These are phyloP conservation scores for Kodamaea neixiangensis DNA, from an alignment of 805 yeast genomes.

Conservation along the genomic window DNA sequence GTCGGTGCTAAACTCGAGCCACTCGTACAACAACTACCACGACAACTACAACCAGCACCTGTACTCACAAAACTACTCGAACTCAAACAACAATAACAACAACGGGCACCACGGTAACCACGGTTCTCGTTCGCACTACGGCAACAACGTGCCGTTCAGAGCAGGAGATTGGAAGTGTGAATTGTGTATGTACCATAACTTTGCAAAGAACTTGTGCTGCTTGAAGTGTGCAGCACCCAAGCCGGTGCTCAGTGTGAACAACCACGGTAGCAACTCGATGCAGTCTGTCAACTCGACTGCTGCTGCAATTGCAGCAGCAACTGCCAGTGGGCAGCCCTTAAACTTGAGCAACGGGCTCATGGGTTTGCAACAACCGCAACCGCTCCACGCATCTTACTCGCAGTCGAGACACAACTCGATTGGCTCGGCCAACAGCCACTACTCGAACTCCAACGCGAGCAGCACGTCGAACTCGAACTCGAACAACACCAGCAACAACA, in stretches of 20 bases:
- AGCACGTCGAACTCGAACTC: constrained; percentile 11
- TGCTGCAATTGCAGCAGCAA: constrained; percentile 50
- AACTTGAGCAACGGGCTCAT: constrained; percentile 33
- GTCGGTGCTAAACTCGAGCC: constrained; percentile 10
- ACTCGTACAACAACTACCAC: constrained; percentile 12
- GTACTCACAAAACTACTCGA: constrained; percentile 23
- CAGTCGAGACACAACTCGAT: constrained; percentile 15
- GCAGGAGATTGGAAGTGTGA: constrained; percentile 98
- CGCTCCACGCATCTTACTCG: constrained; percentile 22
- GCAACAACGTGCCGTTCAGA: constrained; percentile 79
- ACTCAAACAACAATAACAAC: constrained; percentile 15
- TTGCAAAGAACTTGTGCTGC: constrained; percentile 87
- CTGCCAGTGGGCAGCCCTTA: constrained; percentile 49
- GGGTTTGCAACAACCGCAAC: constrained; percentile 38
- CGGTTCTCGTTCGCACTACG: constrained; percentile 22
- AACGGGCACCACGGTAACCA: constrained; percentile 17
- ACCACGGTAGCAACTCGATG: constrained; percentile 17
- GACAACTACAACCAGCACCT: constrained; percentile 15
- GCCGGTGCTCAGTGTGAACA: constrained; percentile 33
- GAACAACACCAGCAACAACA: constrained; percentile 13
- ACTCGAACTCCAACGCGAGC: constrained; percentile 9
- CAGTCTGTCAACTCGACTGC: constrained; percentile 45
- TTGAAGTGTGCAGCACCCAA: constrained; percentile 84
- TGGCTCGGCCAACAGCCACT: constrained; percentile 12
- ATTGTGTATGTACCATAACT: constrained; percentile 82